phyloP scores from a whole-genome alignment of 371 early-diverging fungal species.

The Mucor plumbeus region DNA sequence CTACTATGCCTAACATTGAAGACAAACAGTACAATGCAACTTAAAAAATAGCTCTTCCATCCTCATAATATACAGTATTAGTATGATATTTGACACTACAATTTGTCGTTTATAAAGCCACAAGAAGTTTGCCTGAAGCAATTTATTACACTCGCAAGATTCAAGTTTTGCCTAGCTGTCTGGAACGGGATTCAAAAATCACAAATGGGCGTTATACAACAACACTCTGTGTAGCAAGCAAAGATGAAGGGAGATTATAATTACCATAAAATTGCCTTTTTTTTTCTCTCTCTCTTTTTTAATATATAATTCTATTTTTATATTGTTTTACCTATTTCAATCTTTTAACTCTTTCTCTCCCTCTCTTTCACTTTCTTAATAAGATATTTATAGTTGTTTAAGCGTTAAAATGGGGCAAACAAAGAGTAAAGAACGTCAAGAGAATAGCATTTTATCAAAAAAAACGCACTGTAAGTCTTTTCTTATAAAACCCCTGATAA shows the following conservation, averaged over 20 bases:
- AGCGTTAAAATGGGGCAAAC: conserved; percentile 54
- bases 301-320: neutral
- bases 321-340: neutral
- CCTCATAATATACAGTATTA: no score
- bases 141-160: no score
- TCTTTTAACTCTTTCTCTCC: neutral
- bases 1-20: no score
- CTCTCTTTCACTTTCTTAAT: neutral
- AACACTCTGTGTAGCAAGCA: neutral
- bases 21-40: no score
- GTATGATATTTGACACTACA: no score
- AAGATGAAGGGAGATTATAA: neutral
- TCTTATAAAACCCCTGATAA: neutral
- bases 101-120: no score
- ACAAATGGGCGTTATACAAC: neutral
- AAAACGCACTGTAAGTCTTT: conserved; percentile 59
- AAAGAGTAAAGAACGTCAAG: conserved; percentile 54
- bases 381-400: no score
- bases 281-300: neutral
- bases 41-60: no score
- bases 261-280: neutral
- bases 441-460: conserved; percentile 44
- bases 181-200: neutral
- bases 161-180: no score
- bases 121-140: no score